Base-by-base conservation (phyloP, 495 filamentous ascomycete genomes). In the Neurospora pannonica region DNA sequence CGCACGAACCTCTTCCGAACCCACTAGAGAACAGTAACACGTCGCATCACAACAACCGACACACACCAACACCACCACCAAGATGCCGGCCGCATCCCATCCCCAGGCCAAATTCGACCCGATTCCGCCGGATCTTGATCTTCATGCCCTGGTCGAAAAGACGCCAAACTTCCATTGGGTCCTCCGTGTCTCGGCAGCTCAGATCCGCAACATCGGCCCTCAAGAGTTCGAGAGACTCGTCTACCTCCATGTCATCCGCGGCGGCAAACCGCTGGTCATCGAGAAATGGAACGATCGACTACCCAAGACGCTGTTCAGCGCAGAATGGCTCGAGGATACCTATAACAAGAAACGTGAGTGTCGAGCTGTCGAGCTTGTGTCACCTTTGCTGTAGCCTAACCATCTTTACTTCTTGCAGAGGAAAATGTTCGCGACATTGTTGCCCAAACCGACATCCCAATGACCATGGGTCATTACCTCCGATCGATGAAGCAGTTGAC, bases 391-490 rank as follows among this genome's bases (percentile, higher is more conserved):
- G 5, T 38, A 2, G 37, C 60, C 70, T 77, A 34, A 74, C 37
- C 67, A 60, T 31, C 6, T 71, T 37, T 15, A 37, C n/a, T 28
- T 10, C 37, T 15, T 38, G 39, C 71, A 88, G 87, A 86, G 78
- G 87, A 89, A 75, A 86, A 90, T 81, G 92, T 95, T 54, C 88
- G 95, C 71, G 91, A 97, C 79, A 88, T 98, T 36, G 88, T 84
- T 1, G 86, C 86, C 6, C 88, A 90, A 73, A 82, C 87, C 17
- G 89, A 94, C 81, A 87, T 95, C 42, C 90, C 90, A 5, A 92
- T 97, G 82, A 93, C 93, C 0, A 91, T 94, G 60, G 90, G 89
- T 11, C 95, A 98, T 79, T 99, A 99, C 82, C 84, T 99, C 15
- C 90, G 90, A 71, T 95, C 92, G 71, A 89, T 98, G 89, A 86